phyloP scores from a whole-genome alignment of 2,329 filamentous ascomycete species.

The Exophiala xenobiotica region DNA sequence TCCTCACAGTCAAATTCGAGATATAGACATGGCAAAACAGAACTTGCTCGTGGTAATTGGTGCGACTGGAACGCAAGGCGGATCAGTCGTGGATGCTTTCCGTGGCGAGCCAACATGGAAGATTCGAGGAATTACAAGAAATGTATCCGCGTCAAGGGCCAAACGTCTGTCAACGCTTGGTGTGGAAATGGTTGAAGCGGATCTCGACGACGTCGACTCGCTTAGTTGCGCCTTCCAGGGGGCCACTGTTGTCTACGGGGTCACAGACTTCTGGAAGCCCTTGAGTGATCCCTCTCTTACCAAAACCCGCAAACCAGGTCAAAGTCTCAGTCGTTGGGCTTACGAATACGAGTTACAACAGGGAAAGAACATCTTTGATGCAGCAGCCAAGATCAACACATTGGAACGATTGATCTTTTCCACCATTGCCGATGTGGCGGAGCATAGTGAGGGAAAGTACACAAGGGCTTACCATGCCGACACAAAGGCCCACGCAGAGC shows the following conservation, averaged over 20 bases:
- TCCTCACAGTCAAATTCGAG: too few relatives aligned
- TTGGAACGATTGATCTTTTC: constrained; percentile 53
- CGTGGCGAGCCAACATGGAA: neutral
- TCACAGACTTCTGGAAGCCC: neutral
- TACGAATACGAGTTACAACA: constrained; percentile 53
- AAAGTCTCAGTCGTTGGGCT: constrained; percentile 40
- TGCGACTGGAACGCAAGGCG: too few relatives aligned
- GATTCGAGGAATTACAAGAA: neutral
- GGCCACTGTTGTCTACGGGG: neutral
- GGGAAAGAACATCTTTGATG: constrained; percentile 57
- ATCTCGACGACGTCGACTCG: neutral
- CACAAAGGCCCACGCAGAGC: constrained; percentile 52
- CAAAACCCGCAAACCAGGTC: constrained; percentile 14
- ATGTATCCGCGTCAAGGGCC: neutral
- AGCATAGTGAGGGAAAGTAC: constrained; percentile 48
- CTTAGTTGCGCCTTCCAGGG: neutral
- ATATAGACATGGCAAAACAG: too few relatives aligned
- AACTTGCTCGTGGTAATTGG: too few relatives aligned
- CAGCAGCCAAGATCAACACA: constrained; percentile 45
- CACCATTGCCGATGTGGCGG: constrained; percentile 51
- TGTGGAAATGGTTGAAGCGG: neutral
- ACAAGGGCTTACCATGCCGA: constrained; percentile 56
- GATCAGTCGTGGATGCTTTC: neutral
- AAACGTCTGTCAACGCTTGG: neutral
- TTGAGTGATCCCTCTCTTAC: constrained; percentile 43